These are phyloP conservation scores for Cephaloascus albidus DNA, from an alignment of 805 yeast species.

Conservation along the genomic window DNA sequence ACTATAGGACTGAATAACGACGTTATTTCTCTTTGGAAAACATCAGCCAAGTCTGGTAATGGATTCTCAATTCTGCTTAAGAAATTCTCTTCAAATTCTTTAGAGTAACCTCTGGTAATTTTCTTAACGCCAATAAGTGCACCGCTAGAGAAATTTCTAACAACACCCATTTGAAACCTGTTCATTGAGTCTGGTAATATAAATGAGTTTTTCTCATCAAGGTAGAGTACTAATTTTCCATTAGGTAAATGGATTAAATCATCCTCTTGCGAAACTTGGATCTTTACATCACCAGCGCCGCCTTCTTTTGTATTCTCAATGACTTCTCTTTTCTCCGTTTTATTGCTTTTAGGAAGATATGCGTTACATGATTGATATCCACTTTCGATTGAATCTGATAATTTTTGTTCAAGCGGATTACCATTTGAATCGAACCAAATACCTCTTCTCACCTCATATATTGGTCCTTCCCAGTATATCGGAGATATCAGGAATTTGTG, in stretches of 20 bases:
- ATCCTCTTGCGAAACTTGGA: slow-evolving; percentile 13
- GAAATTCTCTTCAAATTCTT: slow-evolving; percentile 19
- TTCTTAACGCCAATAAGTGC: slow-evolving; percentile 37
- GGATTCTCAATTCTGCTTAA: slow-evolving; percentile 21
- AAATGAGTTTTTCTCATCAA: slow-evolving; percentile 34
- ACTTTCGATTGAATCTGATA: slow-evolving; percentile 52
- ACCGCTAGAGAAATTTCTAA: slow-evolving; percentile 20
- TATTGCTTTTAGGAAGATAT: slow-evolving; percentile 12
- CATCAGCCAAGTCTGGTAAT: slow-evolving; percentile 21
- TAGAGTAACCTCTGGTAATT: slow-evolving; percentile 40
- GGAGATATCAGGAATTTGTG: slow-evolving; percentile 47
- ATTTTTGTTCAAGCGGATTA: slow-evolving; percentile 38
- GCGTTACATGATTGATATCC: slow-evolving; percentile 36
- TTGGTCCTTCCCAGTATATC: slow-evolving; percentile 83
- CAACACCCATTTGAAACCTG: slow-evolving; percentile 21
- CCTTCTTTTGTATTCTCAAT: slow-evolving; percentile 1
- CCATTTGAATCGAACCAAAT: slow-evolving; percentile 65
- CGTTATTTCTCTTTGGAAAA: slow-evolving; percentile 18
- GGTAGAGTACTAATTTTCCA: slow-evolving; percentile 27
- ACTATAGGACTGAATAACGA: slow-evolving; percentile 9
- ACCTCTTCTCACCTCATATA: slow-evolving; percentile 76
- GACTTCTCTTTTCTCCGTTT: slow-evolving; percentile 3
- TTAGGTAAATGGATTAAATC: slow-evolving; percentile 20
- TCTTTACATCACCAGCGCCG: slow-evolving; percentile 7
- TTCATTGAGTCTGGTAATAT: slow-evolving; percentile 35